Base-by-base conservation (phyloP, 768 basidiomycete species). In the Amanita rubescens region DNA sequence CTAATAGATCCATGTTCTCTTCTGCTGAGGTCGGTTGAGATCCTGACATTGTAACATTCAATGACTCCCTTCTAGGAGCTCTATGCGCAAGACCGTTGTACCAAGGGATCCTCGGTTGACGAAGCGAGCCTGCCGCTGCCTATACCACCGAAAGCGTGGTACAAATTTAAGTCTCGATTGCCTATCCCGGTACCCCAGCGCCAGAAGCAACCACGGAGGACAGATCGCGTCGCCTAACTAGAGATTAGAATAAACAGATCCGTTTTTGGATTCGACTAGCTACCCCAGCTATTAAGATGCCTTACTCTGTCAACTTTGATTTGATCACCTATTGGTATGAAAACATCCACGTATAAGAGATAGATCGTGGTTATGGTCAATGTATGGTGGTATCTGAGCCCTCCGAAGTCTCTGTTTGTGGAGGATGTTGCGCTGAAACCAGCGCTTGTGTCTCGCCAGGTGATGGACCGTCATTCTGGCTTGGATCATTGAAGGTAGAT, bases 281-380 rank as follows among this genome's bases (percentile, higher is more conserved):
- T 9, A 33, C 54, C 5, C 12, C 48, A 32, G 45, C 38, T n/a
- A 24, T 43, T 3, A 49, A 43, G 12, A 46, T 48, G 17, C 25
- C 54, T 12, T 32, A 17, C 20, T 50, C 19, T 44, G 20, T 53
- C 35, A 51, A 55, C 39, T 49, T 54, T 19, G 49, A 52, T 46
- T 50, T 17, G 30, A 35, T 11, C 27, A 59, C n/a, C n/a, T n/a
- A n/a, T n/a, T 55, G 25, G 46, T 11, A 17, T 20, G 41, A 42
- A 12, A 9, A 42, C 12, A 42, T 12, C 24, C 20, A 39, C 44
- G 32, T 35, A 50, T 46, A 17, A 48, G 27, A 55, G 27, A 55
- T 22, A 46, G 20, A 25, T 46, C 10, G n/a, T 24, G 35, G 41
- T 6, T 32, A 50, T 50, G 19, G 25, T 50, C 34, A 30, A 37